A percentile compares a stretch with the other conserved stretches of the same genome.
These are phyloP conservation scores for Trichoderma polysporum DNA, from an alignment of 2,329 filamentous ascomycete species.

Conservation along the genomic window DNA sequence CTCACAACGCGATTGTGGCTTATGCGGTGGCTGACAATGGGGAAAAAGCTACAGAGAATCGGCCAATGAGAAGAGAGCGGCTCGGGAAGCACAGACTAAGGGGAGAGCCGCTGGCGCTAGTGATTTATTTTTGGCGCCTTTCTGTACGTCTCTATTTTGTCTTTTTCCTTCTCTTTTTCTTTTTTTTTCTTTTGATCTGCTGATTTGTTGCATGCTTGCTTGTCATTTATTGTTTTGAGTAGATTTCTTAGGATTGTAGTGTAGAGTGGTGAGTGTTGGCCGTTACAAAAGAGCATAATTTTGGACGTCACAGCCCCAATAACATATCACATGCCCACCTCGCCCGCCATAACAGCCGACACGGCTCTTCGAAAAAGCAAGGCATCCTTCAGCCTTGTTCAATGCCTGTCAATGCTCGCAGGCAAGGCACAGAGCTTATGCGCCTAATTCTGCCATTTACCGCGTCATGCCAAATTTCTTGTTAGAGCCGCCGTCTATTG, in stretches of 20 bases:
- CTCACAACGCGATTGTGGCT: neutral
- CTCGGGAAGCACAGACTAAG: slow-evolving; percentile 3
- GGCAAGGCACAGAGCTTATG: neutral
- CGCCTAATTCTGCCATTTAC: neutral
- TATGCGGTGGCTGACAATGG: neutral
- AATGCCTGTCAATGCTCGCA: neutral
- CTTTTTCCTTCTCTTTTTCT: neutral
- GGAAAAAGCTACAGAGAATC: neutral
- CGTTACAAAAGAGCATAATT: neutral
- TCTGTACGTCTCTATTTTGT: neutral
- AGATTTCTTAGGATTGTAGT: too few relatives aligned
- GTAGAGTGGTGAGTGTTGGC: too few relatives aligned
- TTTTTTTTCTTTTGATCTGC: neutral
- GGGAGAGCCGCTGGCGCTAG: slow-evolving; percentile 14
- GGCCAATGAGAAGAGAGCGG: slow-evolving; percentile 11
- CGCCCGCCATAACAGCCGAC: too few relatives aligned
- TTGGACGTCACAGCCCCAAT: neutral
- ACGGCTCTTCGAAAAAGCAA: neutral
- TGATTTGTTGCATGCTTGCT: neutral
- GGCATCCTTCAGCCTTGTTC: neutral
- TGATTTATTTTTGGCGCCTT: neutral
- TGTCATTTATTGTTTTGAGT: neutral
- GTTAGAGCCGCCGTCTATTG: neutral
- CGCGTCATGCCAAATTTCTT: neutral
- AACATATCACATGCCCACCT: neutral